Base-by-base conservation (phyloP, 352 stramenopile species). In the Phytopythium ostracodes region DNA sequence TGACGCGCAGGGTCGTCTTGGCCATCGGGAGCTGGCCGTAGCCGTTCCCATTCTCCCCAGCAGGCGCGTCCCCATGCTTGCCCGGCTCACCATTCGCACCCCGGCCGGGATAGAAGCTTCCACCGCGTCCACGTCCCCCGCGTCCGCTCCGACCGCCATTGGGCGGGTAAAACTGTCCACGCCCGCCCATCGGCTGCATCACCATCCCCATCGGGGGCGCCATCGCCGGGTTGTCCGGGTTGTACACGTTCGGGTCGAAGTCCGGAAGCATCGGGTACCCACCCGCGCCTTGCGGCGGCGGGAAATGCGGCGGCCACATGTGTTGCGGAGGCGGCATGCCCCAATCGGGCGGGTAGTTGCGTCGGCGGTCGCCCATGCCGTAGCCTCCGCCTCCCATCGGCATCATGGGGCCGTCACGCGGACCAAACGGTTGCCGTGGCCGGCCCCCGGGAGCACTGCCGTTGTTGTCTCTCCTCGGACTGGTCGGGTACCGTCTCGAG, bases 1-100 rank as follows among this genome's bases (percentile, higher is more conserved):
- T 87, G 66, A 96, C 80, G 29, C 87, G 81, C 22, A 96, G 73
- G 43, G 87, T 96, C 40, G 81, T 90, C 66, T 89, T 84, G 18
- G 82, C 76, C 15, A n/a, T 53, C 38, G 24, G 33, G 31, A n/a
- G 31, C 43, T 58, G 33, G 5, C 20, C 40, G 55, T 60, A 57
- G 24, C 44, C 49, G 27, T 51, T 42, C 33, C 27, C 44, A 44
- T 31, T 43, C 22, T 42, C 31, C 27, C 52, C 58, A 29, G 22
- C 38, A 36, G 53, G 35, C 6, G 4, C 20, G 10, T 46, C 64
- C 15, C 54, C 49, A 2, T 55, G 53, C 12, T 74, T 65, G 31
- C 67, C 66, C 25, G 75, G 71, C 29, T 77, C 74, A 22, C 73
- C 65, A 12, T 72, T 73, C 24, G 57, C 60, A 25, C 64, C 70